phyloP scores from a whole-genome alignment of 2,329 filamentous ascomycete species.

The Alternaria sp. region DNA sequence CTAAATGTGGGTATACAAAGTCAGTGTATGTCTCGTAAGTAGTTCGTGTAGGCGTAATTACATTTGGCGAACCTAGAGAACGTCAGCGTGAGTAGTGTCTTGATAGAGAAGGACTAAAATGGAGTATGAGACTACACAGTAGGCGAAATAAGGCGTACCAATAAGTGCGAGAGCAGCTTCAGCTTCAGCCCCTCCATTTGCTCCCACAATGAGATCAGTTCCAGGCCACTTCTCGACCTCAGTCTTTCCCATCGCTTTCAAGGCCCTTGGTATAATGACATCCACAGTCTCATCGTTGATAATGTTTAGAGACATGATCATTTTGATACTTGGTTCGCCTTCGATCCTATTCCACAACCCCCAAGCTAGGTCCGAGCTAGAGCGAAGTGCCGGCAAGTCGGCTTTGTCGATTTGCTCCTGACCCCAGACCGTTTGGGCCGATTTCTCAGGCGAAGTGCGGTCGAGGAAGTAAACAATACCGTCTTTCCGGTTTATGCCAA shows the following conservation, averaged over 20 bases:
- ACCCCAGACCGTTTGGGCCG: neutral
- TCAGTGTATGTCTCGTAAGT: too few species aligned
- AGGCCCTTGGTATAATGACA: neutral
- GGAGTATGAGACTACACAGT: neutral
- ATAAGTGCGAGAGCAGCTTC: conserved; percentile 3
- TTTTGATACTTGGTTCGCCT: neutral
- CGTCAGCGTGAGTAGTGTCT: neutral
- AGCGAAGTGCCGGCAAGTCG: neutral
- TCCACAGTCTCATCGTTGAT: neutral
- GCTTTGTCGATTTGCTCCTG: too few species aligned
- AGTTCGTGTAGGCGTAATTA: neutral
- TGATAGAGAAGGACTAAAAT: neutral
- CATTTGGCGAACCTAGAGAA: conserved; percentile 19
- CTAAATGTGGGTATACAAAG: too few species aligned
- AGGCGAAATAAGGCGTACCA: neutral
- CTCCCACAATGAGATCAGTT: conserved; percentile 5
- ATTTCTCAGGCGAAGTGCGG: conserved; percentile 1
- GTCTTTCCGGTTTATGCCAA: conserved; percentile 17
- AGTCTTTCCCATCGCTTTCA: neutral
- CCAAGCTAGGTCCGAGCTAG: neutral
- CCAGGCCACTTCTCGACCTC: conserved; percentile 5
- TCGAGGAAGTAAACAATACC: conserved; percentile 18
- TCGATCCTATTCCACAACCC: neutral
- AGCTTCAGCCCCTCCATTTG: neutral
- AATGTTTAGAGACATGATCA: conserved; percentile 4